These are phyloP conservation scores for Selaginella tamariscina DNA, from an alignment of 75 land plant species.

Conservation along the genomic window DNA sequence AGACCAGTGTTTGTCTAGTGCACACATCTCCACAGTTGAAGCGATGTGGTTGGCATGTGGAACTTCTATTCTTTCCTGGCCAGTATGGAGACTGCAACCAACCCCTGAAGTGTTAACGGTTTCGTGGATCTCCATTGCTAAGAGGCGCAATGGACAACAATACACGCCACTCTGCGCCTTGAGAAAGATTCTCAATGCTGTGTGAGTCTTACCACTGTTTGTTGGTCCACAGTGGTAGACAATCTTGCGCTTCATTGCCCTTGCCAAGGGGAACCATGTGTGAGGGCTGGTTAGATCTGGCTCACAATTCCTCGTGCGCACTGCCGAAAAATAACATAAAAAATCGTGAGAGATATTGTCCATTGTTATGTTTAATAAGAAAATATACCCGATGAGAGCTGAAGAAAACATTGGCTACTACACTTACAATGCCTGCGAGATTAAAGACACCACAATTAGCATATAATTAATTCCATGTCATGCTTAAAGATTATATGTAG, in stretches of 20 bases:
- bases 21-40: background rate
- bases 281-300: conserved; percentile 87
- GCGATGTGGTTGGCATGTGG: background rate
- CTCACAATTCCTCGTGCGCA: no score
- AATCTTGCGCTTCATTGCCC: conserved; percentile 79
- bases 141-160: conserved; percentile 84
- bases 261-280: conserved; percentile 92
- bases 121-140: conserved; percentile 98
- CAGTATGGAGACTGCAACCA: conserved; percentile 58
- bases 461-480: no score
- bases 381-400: no score
- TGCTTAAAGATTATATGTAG: no score
- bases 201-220: conserved; percentile 95
- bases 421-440: no score
- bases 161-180: conserved; percentile 70
- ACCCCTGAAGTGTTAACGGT: conserved; percentile 72
- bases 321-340: no score
- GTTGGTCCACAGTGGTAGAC: conserved; percentile 94
- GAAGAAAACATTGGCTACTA: no score
- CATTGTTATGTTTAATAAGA: no score
- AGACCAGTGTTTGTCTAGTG: background rate
- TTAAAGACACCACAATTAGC: no score
- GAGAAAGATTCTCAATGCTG: conserved; percentile 74
- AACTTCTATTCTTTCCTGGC: conserved; percentile 2
- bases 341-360: no score